phyloP scores from a whole-genome alignment of 2,329 filamentous ascomycete genomes.

The Xylariaceae sp. region DNA sequence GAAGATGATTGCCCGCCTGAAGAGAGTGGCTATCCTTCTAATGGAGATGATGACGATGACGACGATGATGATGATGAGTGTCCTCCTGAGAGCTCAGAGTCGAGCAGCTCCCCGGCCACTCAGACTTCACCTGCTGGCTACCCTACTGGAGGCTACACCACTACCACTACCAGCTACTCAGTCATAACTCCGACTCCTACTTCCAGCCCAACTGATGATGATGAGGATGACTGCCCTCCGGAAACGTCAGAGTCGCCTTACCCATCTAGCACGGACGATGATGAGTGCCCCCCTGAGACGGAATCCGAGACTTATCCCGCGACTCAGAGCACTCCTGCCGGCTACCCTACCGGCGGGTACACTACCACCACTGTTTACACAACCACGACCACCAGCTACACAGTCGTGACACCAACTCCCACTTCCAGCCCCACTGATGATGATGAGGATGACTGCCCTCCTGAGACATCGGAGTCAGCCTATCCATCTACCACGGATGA shows the following conservation, averaged over 20 bases:
- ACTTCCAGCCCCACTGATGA: neutral
- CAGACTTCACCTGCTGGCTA: neutral
- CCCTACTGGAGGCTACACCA: constrained; percentile 3
- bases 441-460: constrained; percentile 1
- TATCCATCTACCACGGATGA: neutral
- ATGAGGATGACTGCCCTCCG: constrained; percentile 1
- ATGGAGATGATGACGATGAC: no score
- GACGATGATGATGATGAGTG: constrained; percentile 9
- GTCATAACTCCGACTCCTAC: neutral
- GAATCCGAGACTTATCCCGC: neutral
- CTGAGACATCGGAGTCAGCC: neutral
- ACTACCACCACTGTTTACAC: neutral
- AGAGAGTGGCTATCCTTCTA: neutral
- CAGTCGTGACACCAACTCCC: neutral
- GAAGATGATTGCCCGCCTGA: constrained; percentile 7
- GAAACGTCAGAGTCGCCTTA: neutral
- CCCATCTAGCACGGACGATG: neutral
- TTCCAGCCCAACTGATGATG: constrained; percentile 1
- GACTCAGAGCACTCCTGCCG: neutral
- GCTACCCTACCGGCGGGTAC: neutral
- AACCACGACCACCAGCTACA: neutral
- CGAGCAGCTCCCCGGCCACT: neutral
- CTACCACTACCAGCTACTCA: neutral
- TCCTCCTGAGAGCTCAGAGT: constrained; percentile 10
- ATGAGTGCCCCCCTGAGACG: constrained; percentile 4